Evolutionary conservation across 1,284 basidiomycete species (phyloP).

Genomic region (Microbotryomycetes sp.): DNA sequence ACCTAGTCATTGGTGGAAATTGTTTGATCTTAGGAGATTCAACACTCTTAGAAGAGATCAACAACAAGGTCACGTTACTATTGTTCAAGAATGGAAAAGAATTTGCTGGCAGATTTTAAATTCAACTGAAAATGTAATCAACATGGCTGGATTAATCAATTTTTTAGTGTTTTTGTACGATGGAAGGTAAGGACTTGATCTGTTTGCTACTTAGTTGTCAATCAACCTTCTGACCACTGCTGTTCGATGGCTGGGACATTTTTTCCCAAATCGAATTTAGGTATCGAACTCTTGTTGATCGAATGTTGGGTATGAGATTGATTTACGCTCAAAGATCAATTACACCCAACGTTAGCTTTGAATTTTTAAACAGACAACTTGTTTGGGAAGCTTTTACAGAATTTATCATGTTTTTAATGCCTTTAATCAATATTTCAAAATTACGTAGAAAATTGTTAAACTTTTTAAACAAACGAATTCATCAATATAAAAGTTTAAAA

Average conservation of each 20-base stretch:
- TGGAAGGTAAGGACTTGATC: constrained; percentile 57
- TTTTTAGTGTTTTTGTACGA: constrained; percentile 80
- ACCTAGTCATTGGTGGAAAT: constrained; percentile 22
- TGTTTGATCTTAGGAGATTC: constrained; percentile 31
- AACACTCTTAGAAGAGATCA: constrained; percentile 26
- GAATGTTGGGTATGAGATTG: constrained; percentile 71
- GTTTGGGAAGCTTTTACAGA: constrained; percentile 99
- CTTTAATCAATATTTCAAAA: constrained; percentile 65
- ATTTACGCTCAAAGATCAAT: constrained; percentile 65
- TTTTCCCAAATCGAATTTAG: constrained; percentile 46
- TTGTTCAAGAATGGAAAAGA: constrained; percentile 44
- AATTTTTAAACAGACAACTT: constrained; percentile 98
- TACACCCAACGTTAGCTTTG: constrained; percentile 85
- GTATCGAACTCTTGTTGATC: constrained; percentile 77
- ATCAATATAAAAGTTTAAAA: constrained; percentile 11
- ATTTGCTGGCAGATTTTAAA: constrained; percentile 68
- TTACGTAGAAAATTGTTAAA: constrained; percentile 53
- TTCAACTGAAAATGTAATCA: constrained; percentile 59
- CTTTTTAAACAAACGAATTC: constrained; percentile 32
- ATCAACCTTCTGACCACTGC: constrained; percentile 6
- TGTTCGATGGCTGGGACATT: not conserved
- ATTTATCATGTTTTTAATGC: constrained; percentile 87
- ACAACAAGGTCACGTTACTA: constrained; percentile 37
- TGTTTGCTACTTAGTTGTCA: too few species aligned
- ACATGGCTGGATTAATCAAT: constrained; percentile 58